Evolutionary conservation across 2,329 filamentous ascomycete genomes (phyloP).

Genomic region (Dendrostoma leiphaemia): DNA sequence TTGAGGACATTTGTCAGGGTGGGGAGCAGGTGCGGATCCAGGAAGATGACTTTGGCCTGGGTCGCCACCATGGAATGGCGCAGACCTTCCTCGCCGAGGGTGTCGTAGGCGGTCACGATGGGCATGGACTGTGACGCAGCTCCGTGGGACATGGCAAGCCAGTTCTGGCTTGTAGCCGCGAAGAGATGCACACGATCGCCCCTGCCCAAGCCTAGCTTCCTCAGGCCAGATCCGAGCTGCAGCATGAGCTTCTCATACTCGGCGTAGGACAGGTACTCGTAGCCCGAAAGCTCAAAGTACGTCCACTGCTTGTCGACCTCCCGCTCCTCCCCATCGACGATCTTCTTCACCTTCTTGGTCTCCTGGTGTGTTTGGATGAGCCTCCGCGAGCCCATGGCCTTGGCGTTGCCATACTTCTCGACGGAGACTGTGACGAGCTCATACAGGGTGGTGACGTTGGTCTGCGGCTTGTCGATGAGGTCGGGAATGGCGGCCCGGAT

Average conservation of each 20-base stretch:
- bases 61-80: conserved; percentile 74
- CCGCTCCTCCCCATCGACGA: conserved; percentile 75
- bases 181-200: conserved; percentile 76
- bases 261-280: conserved; percentile 73
- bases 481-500: conserved; percentile 61
- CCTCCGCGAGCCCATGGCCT: conserved; percentile 67
- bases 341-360: conserved; percentile 87
- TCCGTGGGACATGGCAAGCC: conserved; percentile 50
- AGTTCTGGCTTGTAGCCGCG: conserved; percentile 65
- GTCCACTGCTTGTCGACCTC: conserved; percentile 85
- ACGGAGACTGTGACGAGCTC: conserved; percentile 71
- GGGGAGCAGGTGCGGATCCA: conserved; percentile 69
- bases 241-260: conserved; percentile 73
- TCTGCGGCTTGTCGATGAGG: conserved; percentile 58
- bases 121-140: conserved; percentile 73
- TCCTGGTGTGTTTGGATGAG: conserved; percentile 76
- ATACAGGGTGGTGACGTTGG: conserved; percentile 69
- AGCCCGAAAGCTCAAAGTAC: conserved; percentile 79
- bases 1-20: conserved; percentile 54
- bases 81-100: conserved; percentile 72
- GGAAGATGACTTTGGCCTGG: conserved; percentile 67
- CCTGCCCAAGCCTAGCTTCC: conserved; percentile 68
- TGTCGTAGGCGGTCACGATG: conserved; percentile 83
- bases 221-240: conserved; percentile 67
- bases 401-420: conserved; percentile 62